Conservation (phyloP, 1,139 yeast species). For the Hanseniaspora uvarum region DNA sequence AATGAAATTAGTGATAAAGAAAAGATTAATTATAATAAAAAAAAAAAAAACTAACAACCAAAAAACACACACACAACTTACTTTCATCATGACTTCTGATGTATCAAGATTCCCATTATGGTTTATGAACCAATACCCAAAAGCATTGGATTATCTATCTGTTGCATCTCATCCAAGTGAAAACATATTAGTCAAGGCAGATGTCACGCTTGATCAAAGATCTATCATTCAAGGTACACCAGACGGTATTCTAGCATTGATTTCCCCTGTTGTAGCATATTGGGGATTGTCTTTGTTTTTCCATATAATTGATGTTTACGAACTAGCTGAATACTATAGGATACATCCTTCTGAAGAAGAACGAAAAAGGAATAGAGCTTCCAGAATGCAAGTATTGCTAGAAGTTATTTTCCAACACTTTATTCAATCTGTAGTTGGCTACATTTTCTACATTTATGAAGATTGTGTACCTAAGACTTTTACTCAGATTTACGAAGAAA, state of each 20-base stretch:
- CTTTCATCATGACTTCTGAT: not conserved
- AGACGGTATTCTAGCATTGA: conserved; percentile 68
- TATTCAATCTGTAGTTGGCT: conserved; percentile 68
- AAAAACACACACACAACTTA: not conserved
- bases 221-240: conserved; percentile 44
- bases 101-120: not conserved
- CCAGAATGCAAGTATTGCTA: conserved; percentile 54
- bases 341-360: conserved; percentile 90
- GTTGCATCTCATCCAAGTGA: conserved; percentile 1
- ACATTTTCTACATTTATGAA: conserved; percentile 42
- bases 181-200: conserved; percentile 18
- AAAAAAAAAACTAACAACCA: not conserved
- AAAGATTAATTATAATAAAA: too few relatives aligned
- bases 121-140: conserved; percentile 14
- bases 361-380: conserved; percentile 59
- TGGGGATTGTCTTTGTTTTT: conserved; percentile 70
- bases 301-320: conserved; percentile 61
- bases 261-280: conserved; percentile 69
- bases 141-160: not conserved
- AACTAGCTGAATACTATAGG: conserved; percentile 70
- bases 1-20: too few relatives aligned
- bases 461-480: conserved; percentile 61
- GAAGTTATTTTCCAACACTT: conserved; percentile 80
- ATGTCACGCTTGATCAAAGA: conserved; percentile 31
- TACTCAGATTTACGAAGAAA: conserved; percentile 28